phyloP scores from a whole-genome alignment of 2,329 filamentous ascomycete species.

The Emmonsiellopsis sp. region DNA sequence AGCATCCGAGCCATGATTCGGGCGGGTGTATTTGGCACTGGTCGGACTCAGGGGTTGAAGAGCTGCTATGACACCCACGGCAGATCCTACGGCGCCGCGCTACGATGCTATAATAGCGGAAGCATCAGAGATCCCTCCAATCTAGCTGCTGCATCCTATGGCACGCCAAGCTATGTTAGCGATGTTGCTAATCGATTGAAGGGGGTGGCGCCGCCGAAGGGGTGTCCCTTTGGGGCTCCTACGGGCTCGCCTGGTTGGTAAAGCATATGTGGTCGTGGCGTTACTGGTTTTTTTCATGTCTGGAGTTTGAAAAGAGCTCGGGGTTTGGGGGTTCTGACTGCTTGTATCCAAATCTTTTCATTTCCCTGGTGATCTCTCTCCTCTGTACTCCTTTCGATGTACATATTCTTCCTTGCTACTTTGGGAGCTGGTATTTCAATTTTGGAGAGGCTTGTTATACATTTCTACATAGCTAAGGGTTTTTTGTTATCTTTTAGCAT shows the following conservation, averaged over 20 bases:
- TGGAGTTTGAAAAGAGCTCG: no score
- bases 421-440: no score
- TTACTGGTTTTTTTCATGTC: no score
- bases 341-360: no score
- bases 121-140: neutral
- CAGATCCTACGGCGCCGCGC: neutral
- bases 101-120: constrained; percentile 5
- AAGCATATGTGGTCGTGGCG: no score
- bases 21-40: neutral
- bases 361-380: no score
- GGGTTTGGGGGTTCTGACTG: no score
- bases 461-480: no score
- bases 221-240: neutral
- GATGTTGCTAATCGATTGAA: constrained; percentile 2
- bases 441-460: no score
- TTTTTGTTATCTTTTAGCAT: no score
- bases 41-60: neutral
- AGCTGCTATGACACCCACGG: neutral
- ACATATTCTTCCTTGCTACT: no score
- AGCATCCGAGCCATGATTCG: neutral
- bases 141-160: neutral
- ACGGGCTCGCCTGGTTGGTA: neutral
- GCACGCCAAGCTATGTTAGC: constrained; percentile 4
- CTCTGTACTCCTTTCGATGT: no score
- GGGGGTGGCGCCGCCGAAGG: neutral